Evolutionary conservation across 306 rosid species (phyloP).

Genomic region (Hylodesmum podocarpum): DNA sequence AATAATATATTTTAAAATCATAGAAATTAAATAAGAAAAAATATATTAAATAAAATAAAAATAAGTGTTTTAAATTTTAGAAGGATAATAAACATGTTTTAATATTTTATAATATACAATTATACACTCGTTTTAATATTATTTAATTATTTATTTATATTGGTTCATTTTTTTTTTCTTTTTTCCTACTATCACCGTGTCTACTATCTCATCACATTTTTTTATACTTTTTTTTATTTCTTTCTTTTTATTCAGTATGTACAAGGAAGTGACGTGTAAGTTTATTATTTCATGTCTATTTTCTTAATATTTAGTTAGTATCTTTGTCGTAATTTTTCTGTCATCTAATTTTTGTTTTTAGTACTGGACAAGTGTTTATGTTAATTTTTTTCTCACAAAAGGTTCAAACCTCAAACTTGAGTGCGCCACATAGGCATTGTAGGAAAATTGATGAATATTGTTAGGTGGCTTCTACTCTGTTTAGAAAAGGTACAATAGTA

Average conservation of each 20-base stretch:
- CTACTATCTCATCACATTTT: too few species aligned
- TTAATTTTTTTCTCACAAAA: not conserved
- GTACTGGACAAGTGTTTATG: not conserved
- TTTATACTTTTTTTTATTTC: too few species aligned
- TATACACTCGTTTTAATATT: too few species aligned
- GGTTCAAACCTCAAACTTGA: not conserved
- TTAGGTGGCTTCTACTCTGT: constrained; percentile 19
- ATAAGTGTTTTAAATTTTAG: too few species aligned
- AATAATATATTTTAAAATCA: too few species aligned
- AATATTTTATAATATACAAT: too few species aligned
- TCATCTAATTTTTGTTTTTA: not conserved
- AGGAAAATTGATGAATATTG: not conserved
- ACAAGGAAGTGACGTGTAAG: not conserved
- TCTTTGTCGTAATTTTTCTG: not conserved
- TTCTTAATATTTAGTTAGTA: not conserved
- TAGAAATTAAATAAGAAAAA: too few species aligned
- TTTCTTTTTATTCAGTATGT: not conserved
- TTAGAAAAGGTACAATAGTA: not conserved
- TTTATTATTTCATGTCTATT: not conserved
- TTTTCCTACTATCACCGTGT: too few species aligned
- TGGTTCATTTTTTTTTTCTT: too few species aligned
- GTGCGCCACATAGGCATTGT: not conserved
- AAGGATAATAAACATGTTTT: too few species aligned
- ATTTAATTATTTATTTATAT: too few species aligned
- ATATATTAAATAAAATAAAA: too few species aligned